Base-by-base conservation (phyloP, 139 green algal species). In the Picochlorum sp. region DNA sequence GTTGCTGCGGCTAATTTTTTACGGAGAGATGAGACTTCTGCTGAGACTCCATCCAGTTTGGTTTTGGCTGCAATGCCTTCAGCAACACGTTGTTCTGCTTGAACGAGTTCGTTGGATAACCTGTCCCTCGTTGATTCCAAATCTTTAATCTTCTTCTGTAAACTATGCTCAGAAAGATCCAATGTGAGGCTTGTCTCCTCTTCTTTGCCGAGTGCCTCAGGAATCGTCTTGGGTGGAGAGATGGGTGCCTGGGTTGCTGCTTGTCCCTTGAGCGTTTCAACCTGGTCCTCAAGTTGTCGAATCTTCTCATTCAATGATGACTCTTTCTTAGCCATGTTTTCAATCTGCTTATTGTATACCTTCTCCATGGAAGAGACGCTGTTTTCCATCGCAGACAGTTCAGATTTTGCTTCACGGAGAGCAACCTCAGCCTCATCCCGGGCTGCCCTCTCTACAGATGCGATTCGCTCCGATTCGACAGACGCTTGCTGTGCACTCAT, bases 71-170 rank as follows among this genome's bases (percentile, higher is more conserved):
- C 50, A 10, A 54, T 21, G 1, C 77, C 84, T 44, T 74, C 61
- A 28, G 83, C 79, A 4, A 67, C 68, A 15, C 62, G 57, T 21
- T 82, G 75, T 1, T 83, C 62, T 1, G 81, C 73, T 10, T 45
- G 34, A 32, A 96, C 84, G 20, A 97, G 79, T 79, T 96, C 88
- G 52, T 91, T 83, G 3, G 85, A 81, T 38, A 97, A 71, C 45
- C 74, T 74, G 67, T 95, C 82, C 4, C 89, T 50, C 0, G 88
- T 95, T 4, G 64, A 64, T 77, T 96, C 84, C 49, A 96, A 70
- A 52, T 86, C 76, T 9, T 52, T 45, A 18, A 95, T 28, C 49
- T 77, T 68, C 45, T 59, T 72, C 69, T 88, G 77, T 41, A 90
- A 52, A 11, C 71, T 20, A n/a, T 55, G 15, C 2, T 26, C n/a